A percentile compares a stretch with the other conserved stretches of the same genome.
These are phyloP conservation scores for Priceomyces melissophilus DNA, from an alignment of 805 yeast species.

Conservation along the genomic window DNA sequence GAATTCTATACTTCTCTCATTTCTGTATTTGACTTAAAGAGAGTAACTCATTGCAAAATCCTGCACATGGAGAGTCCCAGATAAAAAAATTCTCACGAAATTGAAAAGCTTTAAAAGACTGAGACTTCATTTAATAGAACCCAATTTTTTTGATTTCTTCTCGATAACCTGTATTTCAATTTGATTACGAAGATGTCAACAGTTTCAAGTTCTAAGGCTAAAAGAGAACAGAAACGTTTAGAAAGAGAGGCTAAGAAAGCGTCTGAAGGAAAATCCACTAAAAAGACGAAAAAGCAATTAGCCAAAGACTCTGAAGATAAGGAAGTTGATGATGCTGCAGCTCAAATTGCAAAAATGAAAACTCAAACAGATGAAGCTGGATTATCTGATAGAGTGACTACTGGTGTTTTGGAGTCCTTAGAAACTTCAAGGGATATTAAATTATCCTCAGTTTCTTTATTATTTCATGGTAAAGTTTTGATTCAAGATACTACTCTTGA, in stretches of 20 bases:
- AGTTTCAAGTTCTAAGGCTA: constrained; percentile 91
- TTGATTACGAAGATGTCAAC: constrained; percentile 27
- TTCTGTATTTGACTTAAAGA: too few relatives aligned
- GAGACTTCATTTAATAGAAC: too few relatives aligned
- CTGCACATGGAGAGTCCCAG: too few relatives aligned
- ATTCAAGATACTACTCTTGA: constrained; percentile 90
- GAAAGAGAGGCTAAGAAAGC: constrained; percentile 46
- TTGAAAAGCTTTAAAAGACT: too few relatives aligned
- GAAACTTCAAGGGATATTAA: constrained; percentile 92
- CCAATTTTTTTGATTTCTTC: not conserved
- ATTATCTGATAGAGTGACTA: constrained; percentile 92
- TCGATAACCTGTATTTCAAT: not conserved
- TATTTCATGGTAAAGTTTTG: constrained; percentile 96
- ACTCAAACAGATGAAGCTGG: constrained; percentile 94
- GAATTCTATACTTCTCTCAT: too few relatives aligned
- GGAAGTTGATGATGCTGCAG: constrained; percentile 61
- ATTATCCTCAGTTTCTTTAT: constrained; percentile 80
- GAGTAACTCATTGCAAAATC: too few relatives aligned
- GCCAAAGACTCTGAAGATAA: constrained; percentile 48
- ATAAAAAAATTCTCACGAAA: too few relatives aligned
- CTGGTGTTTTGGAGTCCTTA: constrained; percentile 92
- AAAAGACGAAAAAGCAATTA: constrained; percentile 58
- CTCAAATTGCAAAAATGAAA: constrained; percentile 80
- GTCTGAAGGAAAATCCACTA: constrained; percentile 68
- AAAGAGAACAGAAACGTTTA: constrained; percentile 95